Evolutionary conservation across 345 rosid species (phyloP), one percentile per base, ranked within the genome.

Genomic region (Pseudoturritis turrita): DNA sequence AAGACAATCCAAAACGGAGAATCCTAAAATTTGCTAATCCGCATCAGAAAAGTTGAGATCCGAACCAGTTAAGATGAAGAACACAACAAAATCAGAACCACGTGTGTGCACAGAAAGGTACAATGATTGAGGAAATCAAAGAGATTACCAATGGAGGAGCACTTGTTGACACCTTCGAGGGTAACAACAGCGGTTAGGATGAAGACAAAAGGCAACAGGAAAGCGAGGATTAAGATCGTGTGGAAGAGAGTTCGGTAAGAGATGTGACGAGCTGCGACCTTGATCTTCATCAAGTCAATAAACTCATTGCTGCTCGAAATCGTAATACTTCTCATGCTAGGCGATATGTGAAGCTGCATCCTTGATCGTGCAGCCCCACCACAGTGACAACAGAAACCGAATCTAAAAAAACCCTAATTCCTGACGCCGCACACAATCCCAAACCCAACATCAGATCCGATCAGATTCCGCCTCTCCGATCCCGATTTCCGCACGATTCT

Each of bases 301-400:
- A 92, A 89, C 80, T 95, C 99, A 87, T 89, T 86, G 84, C 92
- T 90, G 84, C 92, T 87, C 73, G 94, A 92, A 81, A 96, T 96
- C 64, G 99, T 96, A 83, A 96, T 89, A 79, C 99, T 96, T 90
- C 98, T 96, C 99, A 96, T 96, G 88, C 99, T 92, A 81, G 96
- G 98, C 84, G 99, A 96, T 88, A 96, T 80, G 92, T 88, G 97
- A 89, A 96, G 99, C 98, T 87, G 99, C 99, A 96, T 96, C 84
- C 85, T 92, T 86, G 71, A 76, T 82, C 74, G 83, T 68, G 94
- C 96, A 85, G 94, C 92, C 84, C 75, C 91, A 72, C 84, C 53
- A 63, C 76, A 70, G 62, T 63, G 58, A 50, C 58, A 6, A n/a
- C 53, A 44, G 41, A 47, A 17, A 47, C 39, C 62, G 70, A 62